Conservation (phyloP, 2,329 filamentous ascomycete species). For the Massarina eburnea region DNA sequence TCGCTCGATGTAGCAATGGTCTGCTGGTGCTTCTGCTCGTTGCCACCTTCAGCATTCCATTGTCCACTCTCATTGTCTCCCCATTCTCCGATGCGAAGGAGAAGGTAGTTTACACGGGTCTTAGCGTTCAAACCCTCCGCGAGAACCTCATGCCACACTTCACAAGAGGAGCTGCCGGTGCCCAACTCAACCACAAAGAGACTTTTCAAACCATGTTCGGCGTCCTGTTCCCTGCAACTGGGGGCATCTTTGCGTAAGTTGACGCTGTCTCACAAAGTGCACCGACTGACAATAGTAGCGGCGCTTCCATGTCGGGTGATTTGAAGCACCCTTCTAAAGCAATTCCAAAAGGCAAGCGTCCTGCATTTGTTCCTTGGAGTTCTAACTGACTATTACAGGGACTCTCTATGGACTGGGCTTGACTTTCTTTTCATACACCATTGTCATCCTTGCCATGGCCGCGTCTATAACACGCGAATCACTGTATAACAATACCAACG, state of each 20-base stretch:
- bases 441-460: slow-evolving; percentile 78
- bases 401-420: slow-evolving; percentile 47
- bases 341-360: slow-evolving; percentile 67
- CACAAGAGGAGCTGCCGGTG: slow-evolving; percentile 63
- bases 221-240: slow-evolving; percentile 76
- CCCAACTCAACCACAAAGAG: slow-evolving; percentile 62
- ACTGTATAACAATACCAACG: slow-evolving; percentile 73
- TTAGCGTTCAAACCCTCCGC: slow-evolving; percentile 68
- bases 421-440: slow-evolving; percentile 73
- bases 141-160: slow-evolving; percentile 73
- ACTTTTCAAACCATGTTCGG: slow-evolving; percentile 83
- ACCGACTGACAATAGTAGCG: slow-evolving; percentile 43
- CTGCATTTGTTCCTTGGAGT: slow-evolving; percentile 74
- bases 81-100: slow-evolving; percentile 67
- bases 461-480: slow-evolving; percentile 73
- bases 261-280: neutral
- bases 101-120: slow-evolving; percentile 75
- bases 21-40: slow-evolving; percentile 70
- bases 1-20: slow-evolving; percentile 77
- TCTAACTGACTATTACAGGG: slow-evolving; percentile 52
- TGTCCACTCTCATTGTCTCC: slow-evolving; percentile 69
- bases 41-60: slow-evolving; percentile 77
- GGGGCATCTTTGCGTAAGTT: slow-evolving; percentile 59
- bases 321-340: slow-evolving; percentile 78
- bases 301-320: slow-evolving; percentile 89